A percentile compares a stretch with the other conserved stretches of the same genome.
phyloP scores from a whole-genome alignment of 805 yeast genomes.

The Komagataella ulmi region DNA sequence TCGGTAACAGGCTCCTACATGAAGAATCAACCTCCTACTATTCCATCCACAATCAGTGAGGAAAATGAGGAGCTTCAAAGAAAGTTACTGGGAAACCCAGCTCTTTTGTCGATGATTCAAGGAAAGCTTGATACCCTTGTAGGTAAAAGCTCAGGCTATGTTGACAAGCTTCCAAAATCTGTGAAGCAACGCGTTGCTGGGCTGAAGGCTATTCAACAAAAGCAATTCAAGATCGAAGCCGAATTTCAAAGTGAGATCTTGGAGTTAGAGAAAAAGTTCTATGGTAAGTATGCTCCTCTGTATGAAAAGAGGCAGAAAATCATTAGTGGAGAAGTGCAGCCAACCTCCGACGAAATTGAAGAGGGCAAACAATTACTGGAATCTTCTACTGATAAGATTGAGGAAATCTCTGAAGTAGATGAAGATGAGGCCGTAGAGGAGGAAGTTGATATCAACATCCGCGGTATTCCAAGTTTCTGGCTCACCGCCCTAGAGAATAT shows the following conservation, averaged over 20 bases:
- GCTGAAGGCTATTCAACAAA: constrained; percentile 67
- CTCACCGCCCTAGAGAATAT: constrained; percentile 87
- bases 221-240: constrained; percentile 73
- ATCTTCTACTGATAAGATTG: constrained; percentile 27
- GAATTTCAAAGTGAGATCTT: constrained; percentile 84
- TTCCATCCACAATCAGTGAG: constrained; percentile 64
- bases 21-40: constrained; percentile 42
- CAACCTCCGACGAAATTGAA: constrained; percentile 64
- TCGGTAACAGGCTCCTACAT: constrained; percentile 66
- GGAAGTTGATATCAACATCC: constrained; percentile 20
- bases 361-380: constrained; percentile 61
- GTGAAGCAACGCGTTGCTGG: constrained; percentile 73
- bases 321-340: constrained; percentile 62
- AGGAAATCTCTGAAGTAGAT: constrained; percentile 25
- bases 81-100: constrained; percentile 53
- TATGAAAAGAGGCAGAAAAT: constrained; percentile 62
- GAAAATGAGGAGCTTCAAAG: constrained; percentile 23
- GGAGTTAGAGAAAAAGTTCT: constrained; percentile 73
- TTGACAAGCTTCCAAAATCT: constrained; percentile 55
- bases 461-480: constrained; percentile 94
- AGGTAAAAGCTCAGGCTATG: constrained; percentile 81
- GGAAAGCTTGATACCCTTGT: constrained; percentile 76
- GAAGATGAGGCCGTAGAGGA: constrained; percentile 19
- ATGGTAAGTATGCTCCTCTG: constrained; percentile 60
- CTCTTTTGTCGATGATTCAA: constrained; percentile 75